These are phyloP conservation scores for Arxiozyma slooffiae DNA, from an alignment of 1,139 yeast genomes.

Conservation along the genomic window DNA sequence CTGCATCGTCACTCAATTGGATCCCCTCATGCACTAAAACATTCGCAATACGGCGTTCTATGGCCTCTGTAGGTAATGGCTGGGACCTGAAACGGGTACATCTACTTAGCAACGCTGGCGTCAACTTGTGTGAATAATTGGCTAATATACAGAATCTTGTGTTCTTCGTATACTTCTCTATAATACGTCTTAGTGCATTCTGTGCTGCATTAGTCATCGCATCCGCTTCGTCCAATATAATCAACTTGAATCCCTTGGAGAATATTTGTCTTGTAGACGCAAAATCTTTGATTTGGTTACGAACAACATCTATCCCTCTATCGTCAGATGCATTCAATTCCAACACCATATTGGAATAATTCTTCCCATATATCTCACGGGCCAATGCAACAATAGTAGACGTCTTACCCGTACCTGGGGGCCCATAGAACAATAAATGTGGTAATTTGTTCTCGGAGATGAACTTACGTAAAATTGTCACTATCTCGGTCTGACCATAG, in stretches of 20 bases:
- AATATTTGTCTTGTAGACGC: constrained; percentile 93
- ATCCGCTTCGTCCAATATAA: constrained; percentile 94
- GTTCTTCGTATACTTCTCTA: constrained; percentile 89
- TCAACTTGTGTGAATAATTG: constrained; percentile 88
- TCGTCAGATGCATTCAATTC: constrained; percentile 96
- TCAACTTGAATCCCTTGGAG: constrained; percentile 67
- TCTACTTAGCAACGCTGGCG: constrained; percentile 88
- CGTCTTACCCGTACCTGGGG: constrained; percentile 97
- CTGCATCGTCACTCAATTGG: constrained; percentile 49
- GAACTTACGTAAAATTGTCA: constrained; percentile 71
- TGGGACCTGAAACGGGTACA: constrained; percentile 92
- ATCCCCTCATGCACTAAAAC: constrained; percentile 65
- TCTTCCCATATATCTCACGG: constrained; percentile 77
- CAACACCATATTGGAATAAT: constrained; percentile 77
- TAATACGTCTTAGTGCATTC: constrained; percentile 82
- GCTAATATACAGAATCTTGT: constrained; percentile 95
- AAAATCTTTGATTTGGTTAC: constrained; percentile 86
- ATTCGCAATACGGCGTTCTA: constrained; percentile 52
- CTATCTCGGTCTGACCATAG: constrained; percentile 82
- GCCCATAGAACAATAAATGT: constrained; percentile 86
- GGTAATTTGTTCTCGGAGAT: constrained; percentile 79
- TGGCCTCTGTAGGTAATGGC: constrained; percentile 63
- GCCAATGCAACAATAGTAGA: constrained; percentile 90
- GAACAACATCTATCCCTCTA: constrained; percentile 89
- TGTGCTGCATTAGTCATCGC: constrained; percentile 98